Evolutionary conservation across 2,329 filamentous ascomycete species (phyloP).

Genomic region (Trichoderma pleuroti): DNA sequence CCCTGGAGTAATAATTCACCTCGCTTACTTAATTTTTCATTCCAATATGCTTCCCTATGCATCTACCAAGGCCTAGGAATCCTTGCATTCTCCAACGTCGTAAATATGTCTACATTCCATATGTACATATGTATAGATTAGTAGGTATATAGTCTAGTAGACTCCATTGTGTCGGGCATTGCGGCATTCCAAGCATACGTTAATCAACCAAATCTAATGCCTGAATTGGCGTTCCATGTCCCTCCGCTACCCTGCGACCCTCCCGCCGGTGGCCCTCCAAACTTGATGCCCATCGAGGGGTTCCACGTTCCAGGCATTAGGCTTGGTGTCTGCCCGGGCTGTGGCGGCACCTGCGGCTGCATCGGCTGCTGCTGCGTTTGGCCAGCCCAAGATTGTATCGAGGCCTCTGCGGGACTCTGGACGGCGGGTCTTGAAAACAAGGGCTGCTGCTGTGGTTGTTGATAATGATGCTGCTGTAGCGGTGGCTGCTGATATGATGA

Average conservation of each 20-base stretch:
- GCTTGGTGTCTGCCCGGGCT: conserved; percentile 43
- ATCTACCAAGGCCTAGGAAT: not conserved
- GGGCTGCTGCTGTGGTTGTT: conserved; percentile 25
- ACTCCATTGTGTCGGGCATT: not conserved
- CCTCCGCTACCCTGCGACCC: conserved; percentile 30
- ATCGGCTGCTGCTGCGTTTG: conserved; percentile 52
- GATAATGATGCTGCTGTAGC: conserved; percentile 18
- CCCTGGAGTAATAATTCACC: not conserved
- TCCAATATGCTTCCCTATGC: not conserved
- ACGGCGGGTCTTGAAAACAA: conserved; percentile 28
- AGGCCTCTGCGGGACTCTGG: conserved; percentile 42
- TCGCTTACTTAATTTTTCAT: not conserved
- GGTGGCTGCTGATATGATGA: conserved; percentile 11
- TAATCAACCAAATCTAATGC: conserved; percentile 52
- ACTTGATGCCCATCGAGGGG: conserved; percentile 76
- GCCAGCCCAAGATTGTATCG: conserved; percentile 58
- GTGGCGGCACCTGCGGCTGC: conserved; percentile 40
- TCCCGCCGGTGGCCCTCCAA: conserved; percentile 46
- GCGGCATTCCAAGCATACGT: not conserved
- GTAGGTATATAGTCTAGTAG: not conserved
- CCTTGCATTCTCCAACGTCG: not conserved
- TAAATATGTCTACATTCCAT: not conserved
- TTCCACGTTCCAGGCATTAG: conserved; percentile 55
- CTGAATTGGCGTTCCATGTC: conserved; percentile 58
- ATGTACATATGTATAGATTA: not conserved